phyloP scores from a whole-genome alignment of 176 grass and related monocot genomes.

The bread wheat (Triticum aestivum) region DNA sequence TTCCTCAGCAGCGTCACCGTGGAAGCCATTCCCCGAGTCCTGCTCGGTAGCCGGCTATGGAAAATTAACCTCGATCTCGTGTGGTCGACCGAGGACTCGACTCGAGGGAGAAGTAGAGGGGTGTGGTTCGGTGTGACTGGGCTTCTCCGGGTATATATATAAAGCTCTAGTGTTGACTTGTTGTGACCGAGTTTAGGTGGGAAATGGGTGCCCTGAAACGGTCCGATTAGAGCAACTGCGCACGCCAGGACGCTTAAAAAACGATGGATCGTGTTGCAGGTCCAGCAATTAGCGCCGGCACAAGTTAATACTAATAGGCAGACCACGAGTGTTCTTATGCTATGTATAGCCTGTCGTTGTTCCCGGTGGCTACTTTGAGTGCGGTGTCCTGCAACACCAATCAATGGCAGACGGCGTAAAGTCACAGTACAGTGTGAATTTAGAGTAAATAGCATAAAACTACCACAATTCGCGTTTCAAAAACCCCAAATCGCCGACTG shows the following conservation, averaged over 20 bases:
- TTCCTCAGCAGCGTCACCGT: constrained; percentile 50
- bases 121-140: neutral
- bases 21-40: constrained; percentile 17
- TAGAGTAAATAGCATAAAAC: too few species aligned
- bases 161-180: neutral
- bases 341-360: neutral
- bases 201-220: constrained; percentile 16
- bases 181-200: neutral
- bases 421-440: neutral
- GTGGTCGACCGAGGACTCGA: neutral
- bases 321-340: neutral
- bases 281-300: constrained; percentile 22
- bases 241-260: neutral
- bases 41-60: neutral
- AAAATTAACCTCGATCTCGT: neutral
- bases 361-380: neutral
- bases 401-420: neutral
- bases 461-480: too few species aligned
- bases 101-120: neutral
- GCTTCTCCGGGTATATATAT: constrained; percentile 30
- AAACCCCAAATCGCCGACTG: too few species aligned
- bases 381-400: neutral
- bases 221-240: constrained; percentile 30
- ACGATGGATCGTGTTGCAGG: neutral
- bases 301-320: neutral